Percentiles rank a stretch among this genome's conserved stretches.
phyloP scores from a whole-genome alignment of 2,329 filamentous ascomycete species.

The Venturiaceae sp. region DNA sequence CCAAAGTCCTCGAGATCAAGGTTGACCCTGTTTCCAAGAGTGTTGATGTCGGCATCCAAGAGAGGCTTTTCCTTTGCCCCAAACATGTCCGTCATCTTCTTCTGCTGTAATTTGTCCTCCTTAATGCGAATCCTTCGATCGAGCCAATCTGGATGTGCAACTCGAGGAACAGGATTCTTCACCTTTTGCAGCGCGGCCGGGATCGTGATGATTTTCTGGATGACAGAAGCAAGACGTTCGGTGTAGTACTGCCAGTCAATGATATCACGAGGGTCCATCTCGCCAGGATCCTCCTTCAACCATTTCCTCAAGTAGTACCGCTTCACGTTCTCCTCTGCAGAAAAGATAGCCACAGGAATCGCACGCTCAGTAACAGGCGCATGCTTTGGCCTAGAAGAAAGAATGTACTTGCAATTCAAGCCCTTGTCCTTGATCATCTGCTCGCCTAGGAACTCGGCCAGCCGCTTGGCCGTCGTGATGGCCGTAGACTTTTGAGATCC shows the following conservation, averaged over 20 bases:
- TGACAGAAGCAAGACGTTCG: constrained; percentile 90
- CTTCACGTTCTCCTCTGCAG: constrained; percentile 81
- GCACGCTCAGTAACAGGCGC: constrained; percentile 92
- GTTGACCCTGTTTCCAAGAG: constrained; percentile 51
- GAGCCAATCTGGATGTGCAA: constrained; percentile 93
- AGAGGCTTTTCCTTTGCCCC: constrained; percentile 52
- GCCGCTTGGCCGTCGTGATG: constrained; percentile 92
- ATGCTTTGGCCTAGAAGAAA: constrained; percentile 75
- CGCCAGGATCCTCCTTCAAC: constrained; percentile 83
- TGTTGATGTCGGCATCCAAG: constrained; percentile 60
- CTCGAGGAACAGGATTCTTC: constrained; percentile 84
- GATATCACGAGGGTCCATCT: constrained; percentile 81
- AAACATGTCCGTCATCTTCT: constrained; percentile 95
- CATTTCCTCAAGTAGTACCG: constrained; percentile 86
- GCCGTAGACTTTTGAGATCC: constrained; percentile 93
- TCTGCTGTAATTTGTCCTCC: constrained; percentile 96
- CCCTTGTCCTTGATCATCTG: constrained; percentile 99
- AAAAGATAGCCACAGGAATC: constrained; percentile 93
- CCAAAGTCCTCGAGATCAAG: constrained; percentile 76
- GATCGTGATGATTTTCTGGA: constrained; percentile 98
- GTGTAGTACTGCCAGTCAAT: constrained; percentile 98
- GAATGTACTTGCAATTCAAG: constrained; percentile 99
- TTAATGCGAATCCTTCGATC: constrained; percentile 88
- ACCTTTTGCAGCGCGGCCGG: constrained; percentile 93
- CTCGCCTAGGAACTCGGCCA: constrained; percentile 93